phyloP scores from a whole-genome alignment of 2,329 filamentous ascomycete genomes.

The Elsinoe perseae region DNA sequence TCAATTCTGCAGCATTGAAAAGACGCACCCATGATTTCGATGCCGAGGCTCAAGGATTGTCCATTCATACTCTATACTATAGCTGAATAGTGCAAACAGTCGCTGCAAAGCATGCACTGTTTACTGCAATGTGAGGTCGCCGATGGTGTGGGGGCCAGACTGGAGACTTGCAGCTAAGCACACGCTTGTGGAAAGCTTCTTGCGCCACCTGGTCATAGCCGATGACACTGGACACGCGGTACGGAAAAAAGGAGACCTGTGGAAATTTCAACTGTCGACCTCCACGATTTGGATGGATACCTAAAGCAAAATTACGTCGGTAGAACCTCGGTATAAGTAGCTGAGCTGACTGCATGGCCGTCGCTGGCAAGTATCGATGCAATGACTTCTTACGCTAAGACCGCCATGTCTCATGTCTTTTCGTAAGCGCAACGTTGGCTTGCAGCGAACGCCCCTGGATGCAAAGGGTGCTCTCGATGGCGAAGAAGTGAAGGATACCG shows the following conservation, averaged over 20 bases:
- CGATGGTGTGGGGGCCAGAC: neutral
- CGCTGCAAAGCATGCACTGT: too few species aligned
- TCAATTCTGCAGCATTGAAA: too few species aligned
- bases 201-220: neutral
- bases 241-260: too few species aligned
- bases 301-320: too few species aligned
- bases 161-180: neutral
- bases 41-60: too few species aligned
- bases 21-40: too few species aligned
- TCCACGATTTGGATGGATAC: neutral
- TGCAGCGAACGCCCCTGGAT: slow-evolving; percentile 14
- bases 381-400: too few species aligned
- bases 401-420: slow-evolving; percentile 49
- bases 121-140: neutral
- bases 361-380: neutral
- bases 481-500: slow-evolving; percentile 30
- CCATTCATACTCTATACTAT: too few species aligned
- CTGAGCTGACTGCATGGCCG: neutral
- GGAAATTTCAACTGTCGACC: neutral
- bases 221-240: too few species aligned
- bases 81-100: too few species aligned
- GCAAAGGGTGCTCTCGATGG: slow-evolving; percentile 13
- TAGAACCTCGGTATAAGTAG: too few species aligned
- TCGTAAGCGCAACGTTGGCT: slow-evolving; percentile 55
- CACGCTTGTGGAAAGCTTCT: neutral